phyloP scores from a whole-genome alignment of 2,329 filamentous ascomycete species.

The Ilyonectria sp. region DNA sequence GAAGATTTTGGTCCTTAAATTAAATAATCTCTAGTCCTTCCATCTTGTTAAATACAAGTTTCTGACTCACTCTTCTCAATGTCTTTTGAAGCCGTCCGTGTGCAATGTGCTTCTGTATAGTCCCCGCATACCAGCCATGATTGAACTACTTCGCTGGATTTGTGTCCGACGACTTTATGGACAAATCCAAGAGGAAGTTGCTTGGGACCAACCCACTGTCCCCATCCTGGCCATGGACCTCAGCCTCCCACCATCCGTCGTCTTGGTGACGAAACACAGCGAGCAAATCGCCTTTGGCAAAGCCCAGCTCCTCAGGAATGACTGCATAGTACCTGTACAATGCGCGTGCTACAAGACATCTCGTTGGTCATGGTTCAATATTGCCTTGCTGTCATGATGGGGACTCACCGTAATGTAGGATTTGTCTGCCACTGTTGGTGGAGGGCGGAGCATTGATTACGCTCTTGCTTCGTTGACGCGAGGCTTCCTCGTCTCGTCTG shows the following conservation, averaged over 20 bases:
- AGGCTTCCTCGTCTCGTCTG: conserved; percentile 55
- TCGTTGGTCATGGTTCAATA: conserved; percentile 39
- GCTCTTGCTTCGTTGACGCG: conserved; percentile 82
- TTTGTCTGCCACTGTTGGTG: conserved; percentile 87
- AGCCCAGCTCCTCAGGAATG: conserved; percentile 94
- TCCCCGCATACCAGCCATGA: too few species aligned
- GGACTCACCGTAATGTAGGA: conserved; percentile 92
- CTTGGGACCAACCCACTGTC: conserved; percentile 75
- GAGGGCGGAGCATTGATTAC: conserved; percentile 86
- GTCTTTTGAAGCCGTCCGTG: too few species aligned
- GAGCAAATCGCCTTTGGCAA: conserved; percentile 91
- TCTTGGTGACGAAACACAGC: conserved; percentile 93
- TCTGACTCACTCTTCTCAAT: too few species aligned
- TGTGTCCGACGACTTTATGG: too few species aligned
- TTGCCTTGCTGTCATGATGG: not conserved
- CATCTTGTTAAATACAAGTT: too few species aligned
- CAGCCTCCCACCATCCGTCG: conserved; percentile 99
- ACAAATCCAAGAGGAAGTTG: conserved; percentile 67
- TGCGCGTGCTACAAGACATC: conserved; percentile 78
- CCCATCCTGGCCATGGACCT: conserved; percentile 80
- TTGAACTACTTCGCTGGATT: too few species aligned
- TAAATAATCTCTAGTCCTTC: too few species aligned
- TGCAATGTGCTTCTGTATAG: too few species aligned
- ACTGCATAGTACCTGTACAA: conserved; percentile 95
- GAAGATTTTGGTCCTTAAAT: too few species aligned